These are phyloP conservation scores for Bryoglossum gracile DNA, from an alignment of 495 filamentous ascomycete species.

Conservation along the genomic window DNA sequence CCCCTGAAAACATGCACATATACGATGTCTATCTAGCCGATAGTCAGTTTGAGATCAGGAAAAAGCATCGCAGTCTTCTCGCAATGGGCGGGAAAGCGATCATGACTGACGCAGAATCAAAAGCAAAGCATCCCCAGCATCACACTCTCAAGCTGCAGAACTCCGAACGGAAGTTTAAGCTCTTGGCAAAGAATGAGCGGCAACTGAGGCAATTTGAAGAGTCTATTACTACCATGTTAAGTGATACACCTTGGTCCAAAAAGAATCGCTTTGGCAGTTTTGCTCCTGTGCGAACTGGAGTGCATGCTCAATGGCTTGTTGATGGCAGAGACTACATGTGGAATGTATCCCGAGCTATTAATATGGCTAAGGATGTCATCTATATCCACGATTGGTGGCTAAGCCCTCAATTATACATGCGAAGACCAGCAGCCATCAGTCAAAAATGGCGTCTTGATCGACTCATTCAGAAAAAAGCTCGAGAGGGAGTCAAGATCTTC, in stretches of 20 bases:
- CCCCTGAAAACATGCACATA: constrained; percentile 96
- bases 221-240: constrained; percentile 78
- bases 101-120: constrained; percentile 24
- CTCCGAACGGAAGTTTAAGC: constrained; percentile 78
- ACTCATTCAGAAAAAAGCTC: constrained; percentile 86
- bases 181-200: constrained; percentile 88
- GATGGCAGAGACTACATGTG: constrained; percentile 99
- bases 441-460: constrained; percentile 98
- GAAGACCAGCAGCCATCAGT: constrained; percentile 89
- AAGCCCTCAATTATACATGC: constrained; percentile 93
- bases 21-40: constrained; percentile 98
- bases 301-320: constrained; percentile 94
- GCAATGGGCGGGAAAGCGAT: constrained; percentile 56
- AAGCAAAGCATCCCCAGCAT: constrained; percentile 63
- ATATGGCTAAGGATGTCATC: constrained; percentile 95
- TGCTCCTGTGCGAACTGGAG: constrained; percentile 77
- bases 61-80: constrained; percentile 50
- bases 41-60: constrained; percentile 65
- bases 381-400: constrained; percentile 99
- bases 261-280: constrained; percentile 88
- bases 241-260: constrained; percentile 71
- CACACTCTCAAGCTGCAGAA: constrained; percentile 79
- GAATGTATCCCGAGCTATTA: constrained; percentile 95
- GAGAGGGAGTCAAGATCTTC: constrained; percentile 95
- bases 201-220: constrained; percentile 88